Conservation (phyloP, 1,139 yeast species). For the Hansenula lynferdii region DNA sequence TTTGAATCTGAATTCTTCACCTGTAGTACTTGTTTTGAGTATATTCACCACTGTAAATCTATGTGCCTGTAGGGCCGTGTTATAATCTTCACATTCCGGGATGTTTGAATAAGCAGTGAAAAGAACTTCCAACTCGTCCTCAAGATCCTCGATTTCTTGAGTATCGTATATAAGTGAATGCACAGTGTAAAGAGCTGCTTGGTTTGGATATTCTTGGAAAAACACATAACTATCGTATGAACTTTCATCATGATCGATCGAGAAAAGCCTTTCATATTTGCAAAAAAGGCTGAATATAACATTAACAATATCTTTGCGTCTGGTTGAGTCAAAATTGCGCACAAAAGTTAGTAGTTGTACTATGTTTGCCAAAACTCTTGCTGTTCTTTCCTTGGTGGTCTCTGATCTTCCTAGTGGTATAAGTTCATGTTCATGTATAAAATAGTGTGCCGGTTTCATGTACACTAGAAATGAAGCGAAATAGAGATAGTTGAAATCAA, state of each 20-base stretch:
- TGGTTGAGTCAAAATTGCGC: slow-evolving; percentile 5
- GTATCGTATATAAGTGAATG: slow-evolving; percentile 4
- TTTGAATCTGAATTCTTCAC: slow-evolving; percentile 1
- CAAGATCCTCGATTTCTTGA: slow-evolving; percentile 1
- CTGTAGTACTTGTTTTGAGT: neutral
- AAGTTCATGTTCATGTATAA: slow-evolving; percentile 9
- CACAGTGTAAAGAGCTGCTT: slow-evolving; percentile 6
- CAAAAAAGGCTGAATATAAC: slow-evolving; percentile 1
- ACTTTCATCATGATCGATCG: neutral
- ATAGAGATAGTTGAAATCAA: slow-evolving; percentile 6
- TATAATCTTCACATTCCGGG: slow-evolving; percentile 3
- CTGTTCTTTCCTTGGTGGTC: slow-evolving; percentile 2
- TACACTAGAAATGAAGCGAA: slow-evolving; percentile 7
- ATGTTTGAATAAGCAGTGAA: neutral
- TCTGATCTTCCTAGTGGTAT: slow-evolving; percentile 4
- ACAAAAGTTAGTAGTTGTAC: slow-evolving; percentile 8
- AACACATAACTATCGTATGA: neutral
- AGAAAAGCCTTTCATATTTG: slow-evolving; percentile 2
- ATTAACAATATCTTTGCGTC: slow-evolving; percentile 1
- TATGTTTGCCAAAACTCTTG: slow-evolving; percentile 10
- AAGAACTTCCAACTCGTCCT: neutral
- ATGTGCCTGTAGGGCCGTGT: slow-evolving; percentile 1
- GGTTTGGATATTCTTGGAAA: slow-evolving; percentile 4
- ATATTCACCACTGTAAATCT: neutral
- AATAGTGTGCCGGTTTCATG: slow-evolving; percentile 10